Evolutionary conservation across 2,329 filamentous ascomycete species (phyloP), one percentile per base, ranked within the genome.

Genomic region (Apiospora hydei): DNA sequence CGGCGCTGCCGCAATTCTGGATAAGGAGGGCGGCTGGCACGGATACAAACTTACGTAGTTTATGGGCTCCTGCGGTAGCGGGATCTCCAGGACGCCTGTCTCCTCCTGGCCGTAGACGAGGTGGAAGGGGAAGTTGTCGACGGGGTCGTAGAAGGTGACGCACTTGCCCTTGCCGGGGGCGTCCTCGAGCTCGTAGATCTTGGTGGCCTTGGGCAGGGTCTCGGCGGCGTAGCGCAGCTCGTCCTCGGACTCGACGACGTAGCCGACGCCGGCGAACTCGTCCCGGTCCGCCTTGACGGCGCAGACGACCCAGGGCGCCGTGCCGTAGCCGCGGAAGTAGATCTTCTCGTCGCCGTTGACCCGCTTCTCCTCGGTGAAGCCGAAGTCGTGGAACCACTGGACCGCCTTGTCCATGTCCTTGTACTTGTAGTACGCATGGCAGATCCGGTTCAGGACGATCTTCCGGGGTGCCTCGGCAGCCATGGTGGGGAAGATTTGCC

Each of bases 291-390:
- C 84, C 69, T 83, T 82, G 72, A 84, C 83, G 67, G 88, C 85
- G 74, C 88, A 89, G 64, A 91, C 84, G 2, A 90, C 82, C 77
- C 89, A 91, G 16, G 89, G 88, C 75, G 91, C 89, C 8, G 81
- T 81, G 18, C 90, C 89, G 76, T 91, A 91, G 24, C 90, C 90
- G 53, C 88, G 86, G 79, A 87, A 91, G 82, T 88, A 92, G 44
- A 88, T 86, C 71, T 81, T 84, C 66, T 85, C 81, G 41, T 82
- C 83, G 66, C 85, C 81, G 41, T 82, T 83, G 2, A 78, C 75
- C 70, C 77, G 78, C 72, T 82, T 81, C 13, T 78, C 77, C 74
- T 84, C 81, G 51, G 76, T 78, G 77, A 87, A 85, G 73, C 86
- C 86, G 74, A 88, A 88, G 78, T 87, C 85, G 4, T 80, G 73